These are phyloP conservation scores for Fusarium torreyae DNA, from an alignment of 2,329 filamentous ascomycete species.

Conservation along the genomic window DNA sequence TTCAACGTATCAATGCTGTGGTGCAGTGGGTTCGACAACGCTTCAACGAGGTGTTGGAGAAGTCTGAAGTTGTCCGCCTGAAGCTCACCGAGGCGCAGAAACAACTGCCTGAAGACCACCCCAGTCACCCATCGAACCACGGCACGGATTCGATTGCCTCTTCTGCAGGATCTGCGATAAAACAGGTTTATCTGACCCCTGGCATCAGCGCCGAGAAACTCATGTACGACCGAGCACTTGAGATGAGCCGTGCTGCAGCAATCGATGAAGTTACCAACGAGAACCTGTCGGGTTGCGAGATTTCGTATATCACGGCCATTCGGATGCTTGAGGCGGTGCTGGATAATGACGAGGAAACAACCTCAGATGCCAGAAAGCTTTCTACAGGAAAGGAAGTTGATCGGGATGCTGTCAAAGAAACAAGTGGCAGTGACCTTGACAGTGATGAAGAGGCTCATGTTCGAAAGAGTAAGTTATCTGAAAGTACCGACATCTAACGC, in stretches of 20 bases:
- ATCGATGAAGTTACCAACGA: conserved; percentile 96
- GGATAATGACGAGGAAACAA: conserved; percentile 79
- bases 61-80: conserved; percentile 92
- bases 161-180: conserved; percentile 75
- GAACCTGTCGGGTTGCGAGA: conserved; percentile 88
- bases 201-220: conserved; percentile 96
- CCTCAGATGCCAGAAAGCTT: conserved; percentile 45
- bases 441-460: conserved; percentile 81
- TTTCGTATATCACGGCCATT: conserved; percentile 93
- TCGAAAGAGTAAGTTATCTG: conserved; percentile 73
- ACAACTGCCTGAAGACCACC: conserved; percentile 85
- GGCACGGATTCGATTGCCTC: conserved; percentile 70
- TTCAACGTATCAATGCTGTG: conserved; percentile 87
- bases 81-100: conserved; percentile 90
- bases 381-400: conserved; percentile 59
- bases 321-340: conserved; percentile 95
- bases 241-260: conserved; percentile 95
- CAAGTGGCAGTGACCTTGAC: conserved; percentile 67
- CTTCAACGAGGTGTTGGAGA: conserved; percentile 98
- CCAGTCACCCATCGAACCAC: conserved; percentile 87
- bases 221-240: conserved; percentile 97
- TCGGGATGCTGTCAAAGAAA: conserved; percentile 55
- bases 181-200: conserved; percentile 86
- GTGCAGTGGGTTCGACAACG: conserved; percentile 95
- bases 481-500: neutral